phyloP scores from a whole-genome alignment of 495 filamentous ascomycete species.

The Cudoniella acicularis region DNA sequence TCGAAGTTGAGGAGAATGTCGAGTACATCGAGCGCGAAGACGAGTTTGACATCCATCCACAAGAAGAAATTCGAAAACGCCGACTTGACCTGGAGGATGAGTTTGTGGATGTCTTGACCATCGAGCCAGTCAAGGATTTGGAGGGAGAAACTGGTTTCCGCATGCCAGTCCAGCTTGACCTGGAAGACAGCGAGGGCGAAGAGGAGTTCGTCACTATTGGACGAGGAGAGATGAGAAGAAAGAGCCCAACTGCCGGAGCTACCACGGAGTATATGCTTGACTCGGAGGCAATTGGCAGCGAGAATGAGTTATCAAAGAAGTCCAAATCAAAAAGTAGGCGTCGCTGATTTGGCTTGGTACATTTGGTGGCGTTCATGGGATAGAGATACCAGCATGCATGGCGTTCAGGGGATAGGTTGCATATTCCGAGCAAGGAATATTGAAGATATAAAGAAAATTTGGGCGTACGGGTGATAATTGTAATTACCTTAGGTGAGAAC shows the following conservation, averaged over 20 bases:
- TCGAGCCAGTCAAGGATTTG: constrained; percentile 60
- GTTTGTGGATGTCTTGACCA: constrained; percentile 78
- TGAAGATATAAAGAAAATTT: neutral
- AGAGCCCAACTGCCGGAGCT: constrained; percentile 46
- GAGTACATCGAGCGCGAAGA: constrained; percentile 94
- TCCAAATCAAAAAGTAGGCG: constrained; percentile 9
- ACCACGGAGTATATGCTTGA: constrained; percentile 14
- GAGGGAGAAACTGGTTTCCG: constrained; percentile 60
- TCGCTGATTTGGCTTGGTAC: neutral
- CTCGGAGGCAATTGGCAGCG: constrained; percentile 10
- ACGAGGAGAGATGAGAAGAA: constrained; percentile 76
- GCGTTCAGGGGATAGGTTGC: neutral
- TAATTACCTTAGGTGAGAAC: neutral
- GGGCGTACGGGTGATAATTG: neutral
- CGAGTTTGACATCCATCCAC: constrained; percentile 95
- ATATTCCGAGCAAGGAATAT: neutral
- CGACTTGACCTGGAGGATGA: constrained; percentile 86
- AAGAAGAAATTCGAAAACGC: constrained; percentile 90
- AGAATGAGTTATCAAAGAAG: constrained; percentile 15
- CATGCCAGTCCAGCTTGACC: constrained; percentile 84
- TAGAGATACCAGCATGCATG: neutral
- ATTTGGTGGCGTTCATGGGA: neutral
- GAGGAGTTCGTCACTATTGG: constrained; percentile 87
- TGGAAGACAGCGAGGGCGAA: constrained; percentile 70
- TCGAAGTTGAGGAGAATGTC: constrained; percentile 95